Percentiles rank a stretch among this genome's conserved stretches.
Evolutionary conservation across 2,329 filamentous ascomycete genomes (phyloP).

Genomic region (Bimuria novae-zelandiae): DNA sequence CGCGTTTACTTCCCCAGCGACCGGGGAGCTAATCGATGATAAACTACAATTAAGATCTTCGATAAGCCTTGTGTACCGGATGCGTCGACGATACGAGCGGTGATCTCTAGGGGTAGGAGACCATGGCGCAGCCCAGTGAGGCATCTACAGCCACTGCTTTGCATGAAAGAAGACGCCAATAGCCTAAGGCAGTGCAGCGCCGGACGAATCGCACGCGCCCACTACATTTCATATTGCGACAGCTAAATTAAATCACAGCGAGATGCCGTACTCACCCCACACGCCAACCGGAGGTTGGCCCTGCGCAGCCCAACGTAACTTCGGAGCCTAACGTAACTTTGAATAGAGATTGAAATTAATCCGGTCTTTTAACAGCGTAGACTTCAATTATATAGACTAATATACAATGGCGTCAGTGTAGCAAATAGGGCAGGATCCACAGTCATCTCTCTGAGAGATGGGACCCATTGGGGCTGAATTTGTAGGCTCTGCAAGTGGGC

Average conservation of each 20-base stretch:
- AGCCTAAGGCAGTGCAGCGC: conserved; percentile 7
- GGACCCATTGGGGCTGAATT: too few species aligned
- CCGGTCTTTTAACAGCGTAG: too few species aligned
- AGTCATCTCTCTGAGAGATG: too few species aligned
- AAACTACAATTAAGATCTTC: conserved; percentile 3
- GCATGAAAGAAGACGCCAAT: conserved; percentile 13
- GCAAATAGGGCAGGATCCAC: too few species aligned
- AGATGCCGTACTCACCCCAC: too few species aligned
- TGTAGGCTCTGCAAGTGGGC: too few species aligned
- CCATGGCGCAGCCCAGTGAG: conserved; percentile 15
- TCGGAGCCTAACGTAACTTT: too few species aligned
- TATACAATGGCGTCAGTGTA: too few species aligned
- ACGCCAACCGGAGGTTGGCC: too few species aligned
- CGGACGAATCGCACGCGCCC: conserved; percentile 22
- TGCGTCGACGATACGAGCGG: conserved; percentile 8
- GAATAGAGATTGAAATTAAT: too few species aligned
- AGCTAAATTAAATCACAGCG: conserved; percentile 32
- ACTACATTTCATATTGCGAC: neutral
- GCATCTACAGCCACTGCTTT: conserved; percentile 17
- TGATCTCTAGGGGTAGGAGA: conserved; percentile 20
- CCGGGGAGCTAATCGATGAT: neutral
- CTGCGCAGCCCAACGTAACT: too few species aligned
- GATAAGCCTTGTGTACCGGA: conserved; percentile 20
- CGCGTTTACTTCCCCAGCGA: conserved; percentile 8
- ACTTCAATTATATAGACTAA: too few species aligned